Base-by-base conservation (phyloP, 306 rosid species). In the Coriaria nepalensis region DNA sequence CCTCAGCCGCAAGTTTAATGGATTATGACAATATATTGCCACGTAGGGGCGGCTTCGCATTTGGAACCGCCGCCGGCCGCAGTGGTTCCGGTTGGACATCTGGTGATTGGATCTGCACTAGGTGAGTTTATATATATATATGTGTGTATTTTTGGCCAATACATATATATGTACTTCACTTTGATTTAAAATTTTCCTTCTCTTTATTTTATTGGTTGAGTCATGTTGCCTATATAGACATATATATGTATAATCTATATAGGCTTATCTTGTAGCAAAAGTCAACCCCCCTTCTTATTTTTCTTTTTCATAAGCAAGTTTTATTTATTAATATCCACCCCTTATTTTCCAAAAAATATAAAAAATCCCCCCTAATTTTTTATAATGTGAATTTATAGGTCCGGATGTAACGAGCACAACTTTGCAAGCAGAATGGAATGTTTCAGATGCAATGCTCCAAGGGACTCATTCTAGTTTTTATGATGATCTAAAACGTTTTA, bases 81-180 rank as follows among this genome's bases (percentile, higher is more conserved):
- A 49, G 63, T 10, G 63, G 60, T 10, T 93, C 95, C 29, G 92
- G 87, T 29, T 85, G 98, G 98, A 90, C 85, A 57, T 90, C 98
- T 13, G 98, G 98, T 8, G 98, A 90, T 15, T 90, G 98, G 98
- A 85, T 90, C 63, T 90, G 98, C 57, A 76, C n/a, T 73, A 79
- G 95, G 98, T 83, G 13, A 9, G 9, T 36, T 49, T 59, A 10
- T 36, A 4, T 8, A 13, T 12, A 5, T 45, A 43, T 43, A 9
- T 13, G 10, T 6, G 11, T 13, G 14, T 20, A 20, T n/a, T n/a
- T n/a, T n/a, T n/a, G n/a, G n/a, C n/a, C 29, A 1, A 20, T 20
- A 20, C 3, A 1, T 20, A 20, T 20, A 20, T 20, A 20, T 20
- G 3, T 3, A 20, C 29, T 20, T 1, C 1, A 20, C 29, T 20